Evolutionary conservation across 106 monocot genomes (phyloP).

Genomic region (Dactylorhiza incarnata): DNA sequence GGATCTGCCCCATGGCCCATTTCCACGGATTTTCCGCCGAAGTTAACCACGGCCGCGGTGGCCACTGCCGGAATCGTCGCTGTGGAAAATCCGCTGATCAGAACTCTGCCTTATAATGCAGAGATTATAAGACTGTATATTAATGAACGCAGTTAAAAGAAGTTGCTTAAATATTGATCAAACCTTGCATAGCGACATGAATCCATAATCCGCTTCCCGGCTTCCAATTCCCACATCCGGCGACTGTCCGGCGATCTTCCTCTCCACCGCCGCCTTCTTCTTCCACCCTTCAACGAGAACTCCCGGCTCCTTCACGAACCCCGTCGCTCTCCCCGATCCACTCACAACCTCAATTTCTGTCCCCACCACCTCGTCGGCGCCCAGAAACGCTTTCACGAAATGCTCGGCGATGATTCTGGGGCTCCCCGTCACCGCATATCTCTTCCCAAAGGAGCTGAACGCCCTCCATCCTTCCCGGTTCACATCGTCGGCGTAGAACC

Average conservation of each 20-base stretch:
- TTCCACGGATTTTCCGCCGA: too few relatives aligned
- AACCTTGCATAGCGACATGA: slow-evolving; percentile 45
- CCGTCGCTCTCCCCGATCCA: slow-evolving; percentile 40
- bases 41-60: too few relatives aligned
- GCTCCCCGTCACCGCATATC: slow-evolving; percentile 27
- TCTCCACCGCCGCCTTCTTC: slow-evolving; percentile 14
- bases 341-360: slow-evolving; percentile 35
- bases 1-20: too few relatives aligned
- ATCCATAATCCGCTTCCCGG: slow-evolving; percentile 1
- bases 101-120: too few relatives aligned
- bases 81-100: too few relatives aligned
- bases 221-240: slow-evolving; percentile 19
- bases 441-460: slow-evolving; percentile 32
- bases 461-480: slow-evolving; percentile 45
- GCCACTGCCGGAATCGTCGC: too few relatives aligned
- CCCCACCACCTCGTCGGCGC: slow-evolving; percentile 45
- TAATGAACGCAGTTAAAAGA: too few relatives aligned
- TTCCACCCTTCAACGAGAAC: slow-evolving; percentile 9
- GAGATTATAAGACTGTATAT: too few relatives aligned
- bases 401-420: slow-evolving; percentile 55
- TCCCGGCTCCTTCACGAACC: slow-evolving; percentile 19
- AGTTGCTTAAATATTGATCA: too few relatives aligned
- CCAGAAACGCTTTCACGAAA: slow-evolving; percentile 43
- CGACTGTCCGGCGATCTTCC: slow-evolving; percentile 10
- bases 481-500: slow-evolving; percentile 52